These are phyloP conservation scores for Blastocystis sp. DNA, from an alignment of 352 stramenopile species.

Conservation along the genomic window DNA sequence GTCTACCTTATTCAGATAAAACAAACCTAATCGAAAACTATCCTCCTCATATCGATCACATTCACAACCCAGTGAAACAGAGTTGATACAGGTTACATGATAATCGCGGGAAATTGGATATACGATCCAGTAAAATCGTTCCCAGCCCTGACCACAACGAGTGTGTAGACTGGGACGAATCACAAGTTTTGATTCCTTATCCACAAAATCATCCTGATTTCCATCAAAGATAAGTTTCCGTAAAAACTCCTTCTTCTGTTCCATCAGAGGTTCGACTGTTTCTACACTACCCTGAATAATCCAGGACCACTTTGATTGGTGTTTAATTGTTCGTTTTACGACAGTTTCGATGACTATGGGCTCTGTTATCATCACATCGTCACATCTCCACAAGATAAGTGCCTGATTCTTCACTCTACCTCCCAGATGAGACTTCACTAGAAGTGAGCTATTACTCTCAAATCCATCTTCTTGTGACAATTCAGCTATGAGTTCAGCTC, in stretches of 20 bases:
- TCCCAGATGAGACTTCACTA: not conserved
- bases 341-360: slow-evolving; percentile 14
- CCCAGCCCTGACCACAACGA: not conserved
- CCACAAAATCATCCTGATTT: not conserved
- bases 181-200: too few relatives aligned
- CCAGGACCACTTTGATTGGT: not conserved
- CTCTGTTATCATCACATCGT: not conserved
- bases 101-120: not conserved
- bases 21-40: not conserved
- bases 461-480: not conserved
- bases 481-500: slow-evolving; percentile 30
- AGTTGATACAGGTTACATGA: not conserved
- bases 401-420: not conserved
- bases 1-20: not conserved
- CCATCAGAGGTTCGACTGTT: not conserved
- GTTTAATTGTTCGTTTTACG: not conserved
- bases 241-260: not conserved
- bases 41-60: not conserved
- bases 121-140: slow-evolving; percentile 43
- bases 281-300: not conserved
- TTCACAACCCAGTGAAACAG: not conserved
- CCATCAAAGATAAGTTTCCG: not conserved
- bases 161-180: slow-evolving; percentile 19
- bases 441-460: not conserved
- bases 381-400: slow-evolving; percentile 1